Base-by-base conservation (phyloP, 1,284 basidiomycete species). In the Neonothopanus nambi region DNA sequence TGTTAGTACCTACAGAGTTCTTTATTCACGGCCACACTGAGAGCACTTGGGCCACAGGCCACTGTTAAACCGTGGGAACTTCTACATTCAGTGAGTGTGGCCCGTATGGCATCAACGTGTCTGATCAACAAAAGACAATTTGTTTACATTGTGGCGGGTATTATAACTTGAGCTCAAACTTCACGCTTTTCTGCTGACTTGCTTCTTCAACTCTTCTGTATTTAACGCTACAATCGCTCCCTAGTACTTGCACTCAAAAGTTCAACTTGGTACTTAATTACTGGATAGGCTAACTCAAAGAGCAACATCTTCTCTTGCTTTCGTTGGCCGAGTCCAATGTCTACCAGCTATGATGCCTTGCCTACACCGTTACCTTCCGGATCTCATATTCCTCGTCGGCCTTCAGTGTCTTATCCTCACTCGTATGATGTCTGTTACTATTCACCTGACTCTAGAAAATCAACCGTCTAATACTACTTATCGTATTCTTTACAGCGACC, bases 381-480 rank as follows among this genome's bases (percentile, higher is more conserved):
- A 20, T 42, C 52, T 21, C 33, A 23, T 20, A 36, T 48, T 36
- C 52, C 45, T 33, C 38, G 38, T 17, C 45, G 52, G 4, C 46
- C 52, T 37, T 48, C 44, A 24, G 33, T 38, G 18, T 26, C 48
- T 28, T 51, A 53, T 42, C 13, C 35, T 17, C 28, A 38, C 12
- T 20, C 36, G 28, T 52, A 52, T 21, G 55, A 57, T 33, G 55
- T 57, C 15, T 3, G 41, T 40, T 18, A 36, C 30, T 12, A 17
- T 11, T 36, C 17, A 13, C 11, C 35, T 11, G 9, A 15, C 21
- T 48, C 20, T 30, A 3, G 8, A 18, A 17, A 23, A 3, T 8
- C 3, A 11, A 43, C 15, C 24, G 20, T 20, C 35, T n/a, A 28
- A 12, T 12, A n/a, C 38, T 18, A 42, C 30, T 33, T 47, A 13